Percentiles rank a stretch among this genome's conserved stretches.
These are phyloP conservation scores for Apiotrichum veenhuisii DNA, from an alignment of 1,284 basidiomycete species.

Conservation along the genomic window DNA sequence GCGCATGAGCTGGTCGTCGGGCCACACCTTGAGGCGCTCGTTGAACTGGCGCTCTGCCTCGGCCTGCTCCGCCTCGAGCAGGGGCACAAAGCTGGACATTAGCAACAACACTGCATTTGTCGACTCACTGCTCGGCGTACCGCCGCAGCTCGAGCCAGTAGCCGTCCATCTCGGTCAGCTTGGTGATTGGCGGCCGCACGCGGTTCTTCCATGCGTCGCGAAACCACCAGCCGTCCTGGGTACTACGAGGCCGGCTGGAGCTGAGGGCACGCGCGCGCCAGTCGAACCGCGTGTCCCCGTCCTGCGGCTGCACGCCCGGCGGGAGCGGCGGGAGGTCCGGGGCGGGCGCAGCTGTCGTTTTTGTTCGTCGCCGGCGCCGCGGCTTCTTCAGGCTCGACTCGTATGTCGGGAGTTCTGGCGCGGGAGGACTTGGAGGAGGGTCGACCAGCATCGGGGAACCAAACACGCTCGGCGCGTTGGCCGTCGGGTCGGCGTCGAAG, in stretches of 20 bases:
- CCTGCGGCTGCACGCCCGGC: slow-evolving; percentile 22
- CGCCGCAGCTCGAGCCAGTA: slow-evolving; percentile 53
- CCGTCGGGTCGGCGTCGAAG: background rate
- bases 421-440: background rate
- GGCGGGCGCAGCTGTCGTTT: background rate
- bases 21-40: slow-evolving; percentile 64
- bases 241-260: background rate
- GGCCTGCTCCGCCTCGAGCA: slow-evolving; percentile 62
- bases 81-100: slow-evolving; percentile 58
- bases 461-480: background rate
- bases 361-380: slow-evolving; percentile 7
- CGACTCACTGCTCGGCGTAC: slow-evolving; percentile 33
- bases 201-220: slow-evolving; percentile 26
- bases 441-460: background rate
- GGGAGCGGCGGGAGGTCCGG: slow-evolving; percentile 13
- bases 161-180: slow-evolving; percentile 45
- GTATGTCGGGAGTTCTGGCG: slow-evolving; percentile 2
- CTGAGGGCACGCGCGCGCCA: slow-evolving; percentile 27
- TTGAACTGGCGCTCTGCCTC: slow-evolving; percentile 58
- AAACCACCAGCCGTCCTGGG: slow-evolving; percentile 23
- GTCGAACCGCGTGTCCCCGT: slow-evolving; percentile 36
- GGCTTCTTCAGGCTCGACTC: slow-evolving; percentile 11
- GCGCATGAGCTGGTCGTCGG: slow-evolving; percentile 56
- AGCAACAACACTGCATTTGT: background rate
- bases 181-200: slow-evolving; percentile 43